These are phyloP conservation scores for Auriscalpium microsporum DNA, from an alignment of 768 basidiomycete genomes.

Conservation along the genomic window DNA sequence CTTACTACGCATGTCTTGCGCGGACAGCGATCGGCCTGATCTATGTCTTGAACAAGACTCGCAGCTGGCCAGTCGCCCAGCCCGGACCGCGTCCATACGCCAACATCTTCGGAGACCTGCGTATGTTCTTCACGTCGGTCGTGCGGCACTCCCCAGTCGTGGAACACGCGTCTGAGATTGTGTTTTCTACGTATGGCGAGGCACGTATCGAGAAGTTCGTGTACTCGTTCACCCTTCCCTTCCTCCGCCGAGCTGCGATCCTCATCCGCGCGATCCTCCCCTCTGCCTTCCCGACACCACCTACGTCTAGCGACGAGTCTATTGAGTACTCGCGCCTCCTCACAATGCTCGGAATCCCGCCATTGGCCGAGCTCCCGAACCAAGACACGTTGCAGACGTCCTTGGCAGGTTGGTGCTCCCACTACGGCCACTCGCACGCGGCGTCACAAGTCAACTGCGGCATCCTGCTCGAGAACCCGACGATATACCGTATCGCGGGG, in stretches of 20 bases:
- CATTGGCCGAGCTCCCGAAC: constrained; percentile 67
- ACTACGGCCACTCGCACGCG: constrained; percentile 76
- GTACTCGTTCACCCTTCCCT: constrained; percentile 84
- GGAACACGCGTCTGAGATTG: constrained; percentile 74
- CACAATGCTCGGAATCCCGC: constrained; percentile 66
- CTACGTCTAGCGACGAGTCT: constrained; percentile 29
- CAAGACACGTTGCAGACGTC: constrained; percentile 85
- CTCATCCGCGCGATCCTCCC: constrained; percentile 72
- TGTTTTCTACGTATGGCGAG: constrained; percentile 75
- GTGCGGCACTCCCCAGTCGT: constrained; percentile 84
- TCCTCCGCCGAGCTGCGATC: constrained; percentile 82
- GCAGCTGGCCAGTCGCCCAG: constrained; percentile 34
- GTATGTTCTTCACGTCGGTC: constrained; percentile 87
- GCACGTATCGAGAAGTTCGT: constrained; percentile 78
- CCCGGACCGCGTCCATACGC: constrained; percentile 50
- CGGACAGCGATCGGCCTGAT: constrained; percentile 80
- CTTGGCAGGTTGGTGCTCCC: constrained; percentile 85
- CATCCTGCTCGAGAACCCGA: constrained; percentile 74
- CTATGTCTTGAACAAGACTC: constrained; percentile 69
- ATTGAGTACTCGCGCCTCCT: constrained; percentile 80
- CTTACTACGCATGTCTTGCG: constrained; percentile 86
- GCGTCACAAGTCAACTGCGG: constrained; percentile 74
- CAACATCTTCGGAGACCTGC: constrained; percentile 74
- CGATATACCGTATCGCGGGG: constrained; percentile 71
- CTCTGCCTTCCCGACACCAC: constrained; percentile 39